Conservation (phyloP, 2,329 filamentous ascomycete species). For the Magnaporthiopsis rhizophila region DNA sequence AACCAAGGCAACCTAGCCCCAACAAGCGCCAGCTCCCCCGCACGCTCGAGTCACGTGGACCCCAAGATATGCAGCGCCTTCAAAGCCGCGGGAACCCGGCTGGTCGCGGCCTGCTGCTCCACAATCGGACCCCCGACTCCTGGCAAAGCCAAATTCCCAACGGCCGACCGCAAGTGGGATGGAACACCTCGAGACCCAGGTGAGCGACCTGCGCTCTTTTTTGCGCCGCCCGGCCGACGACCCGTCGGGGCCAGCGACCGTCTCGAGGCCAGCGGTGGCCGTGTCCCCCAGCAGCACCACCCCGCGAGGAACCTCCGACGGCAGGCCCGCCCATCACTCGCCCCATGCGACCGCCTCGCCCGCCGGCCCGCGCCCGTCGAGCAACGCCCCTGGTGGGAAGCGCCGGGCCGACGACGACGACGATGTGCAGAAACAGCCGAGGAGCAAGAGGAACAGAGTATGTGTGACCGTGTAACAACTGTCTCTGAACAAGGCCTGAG, state of each 20-base stretch:
- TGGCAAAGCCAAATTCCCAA: not conserved
- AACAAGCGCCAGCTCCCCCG: not conserved
- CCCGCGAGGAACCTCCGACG: slow-evolving; percentile 11
- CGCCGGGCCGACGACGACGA: slow-evolving; percentile 34
- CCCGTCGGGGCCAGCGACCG: slow-evolving; percentile 9
- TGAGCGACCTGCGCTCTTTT: slow-evolving; percentile 40
- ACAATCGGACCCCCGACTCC: not conserved
- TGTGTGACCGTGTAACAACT: slow-evolving; percentile 18
- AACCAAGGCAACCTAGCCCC: too few relatives aligned
- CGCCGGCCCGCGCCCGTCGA: not conserved
- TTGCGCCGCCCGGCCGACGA: slow-evolving; percentile 13
- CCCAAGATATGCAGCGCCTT: not conserved
- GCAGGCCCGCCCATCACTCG: slow-evolving; percentile 3
- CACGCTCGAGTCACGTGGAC: not conserved
- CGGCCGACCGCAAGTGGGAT: slow-evolving; percentile 21
- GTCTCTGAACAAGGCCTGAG: too few relatives aligned
- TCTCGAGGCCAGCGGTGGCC: slow-evolving; percentile 17
- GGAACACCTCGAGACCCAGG: slow-evolving; percentile 48
- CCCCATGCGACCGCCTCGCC: not conserved
- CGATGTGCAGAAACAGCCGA: slow-evolving; percentile 37
- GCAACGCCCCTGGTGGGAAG: slow-evolving; percentile 16
- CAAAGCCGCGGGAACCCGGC: not conserved
- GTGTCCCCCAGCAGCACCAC: slow-evolving; percentile 10
- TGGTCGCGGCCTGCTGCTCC: not conserved
- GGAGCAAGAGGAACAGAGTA: slow-evolving; percentile 53